These are phyloP conservation scores for Eruca vesicaria DNA, from an alignment of 441 rosid genomes.

Conservation along the genomic window DNA sequence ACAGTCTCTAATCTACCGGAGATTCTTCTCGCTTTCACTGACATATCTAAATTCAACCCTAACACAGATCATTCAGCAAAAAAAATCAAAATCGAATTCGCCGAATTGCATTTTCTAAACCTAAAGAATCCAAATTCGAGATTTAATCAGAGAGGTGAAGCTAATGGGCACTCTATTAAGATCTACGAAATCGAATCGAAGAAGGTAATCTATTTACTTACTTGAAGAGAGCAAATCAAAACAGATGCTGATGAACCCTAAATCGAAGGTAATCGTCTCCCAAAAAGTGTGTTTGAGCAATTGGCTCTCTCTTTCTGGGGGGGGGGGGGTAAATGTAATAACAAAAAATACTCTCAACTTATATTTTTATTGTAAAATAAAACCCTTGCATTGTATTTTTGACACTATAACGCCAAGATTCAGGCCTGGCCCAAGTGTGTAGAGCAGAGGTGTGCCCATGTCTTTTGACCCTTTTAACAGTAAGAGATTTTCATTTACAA, in stretches of 20 bases:
- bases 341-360: not conserved
- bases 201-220: not conserved
- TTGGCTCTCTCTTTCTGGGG: not conserved
- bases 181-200: not conserved
- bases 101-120: not conserved
- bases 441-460: not conserved
- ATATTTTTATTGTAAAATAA: constrained; percentile 1
- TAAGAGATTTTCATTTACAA: no score
- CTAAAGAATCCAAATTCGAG: no score
- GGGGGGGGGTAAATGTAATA: not conserved
- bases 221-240: not conserved
- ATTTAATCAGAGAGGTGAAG: not conserved
- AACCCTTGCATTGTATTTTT: not conserved
- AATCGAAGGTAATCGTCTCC: not conserved
- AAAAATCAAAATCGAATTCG: not conserved
- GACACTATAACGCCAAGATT: not conserved
- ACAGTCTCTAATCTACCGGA: constrained; percentile 65
- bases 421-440: not conserved
- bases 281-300: no score
- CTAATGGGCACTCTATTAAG: not conserved
- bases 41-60: constrained; percentile 48
- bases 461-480: not conserved
- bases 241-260: constrained; percentile 16
- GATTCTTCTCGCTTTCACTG: constrained; percentile 60
- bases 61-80: not conserved